phyloP scores from a whole-genome alignment of 306 rosid species.

The Prunus salicina region DNA sequence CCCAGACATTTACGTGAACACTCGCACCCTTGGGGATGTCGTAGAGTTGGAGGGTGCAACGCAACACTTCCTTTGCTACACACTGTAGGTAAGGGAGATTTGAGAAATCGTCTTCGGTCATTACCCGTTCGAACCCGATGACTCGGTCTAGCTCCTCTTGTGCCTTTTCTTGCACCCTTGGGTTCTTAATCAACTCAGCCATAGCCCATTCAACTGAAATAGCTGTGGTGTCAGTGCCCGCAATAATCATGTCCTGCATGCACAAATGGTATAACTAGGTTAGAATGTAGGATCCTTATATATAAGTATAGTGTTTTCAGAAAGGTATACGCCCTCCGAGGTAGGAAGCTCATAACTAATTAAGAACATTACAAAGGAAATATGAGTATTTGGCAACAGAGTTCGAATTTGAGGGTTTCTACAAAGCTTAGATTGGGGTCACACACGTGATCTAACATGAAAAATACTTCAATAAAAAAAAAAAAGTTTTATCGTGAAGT shows the following conservation, averaged over 20 bases:
- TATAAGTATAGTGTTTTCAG: no score
- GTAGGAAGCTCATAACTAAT: no score
- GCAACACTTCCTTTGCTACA: conserved; percentile 67
- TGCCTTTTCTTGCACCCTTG: conserved; percentile 31
- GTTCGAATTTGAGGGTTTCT: no score
- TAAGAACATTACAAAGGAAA: no score
- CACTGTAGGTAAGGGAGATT: conserved; percentile 71
- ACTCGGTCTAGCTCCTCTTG: conserved; percentile 73
- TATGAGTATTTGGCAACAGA: no score
- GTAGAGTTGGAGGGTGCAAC: conserved; percentile 96
- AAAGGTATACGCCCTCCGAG: no score
- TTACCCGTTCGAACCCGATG: background rate
- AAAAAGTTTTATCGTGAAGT: no score
- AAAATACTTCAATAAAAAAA: no score
- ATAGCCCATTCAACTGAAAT: conserved; percentile 6
- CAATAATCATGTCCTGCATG: conserved; percentile 83
- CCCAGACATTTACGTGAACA: conserved; percentile 92
- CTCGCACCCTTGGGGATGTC: conserved; percentile 81
- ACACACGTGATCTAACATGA: no score
- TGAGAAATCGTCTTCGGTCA: conserved; percentile 55
- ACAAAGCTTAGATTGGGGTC: no score
- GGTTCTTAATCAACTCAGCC: conserved; percentile 3
- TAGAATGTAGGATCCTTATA: background rate
- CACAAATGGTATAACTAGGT: background rate
- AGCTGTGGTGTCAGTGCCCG: conserved; percentile 56